Evolutionary conservation across 2,329 filamentous ascomycete genomes (phyloP), one percentile per base, ranked within the genome.

Genomic region (Monosporascus sp.): DNA sequence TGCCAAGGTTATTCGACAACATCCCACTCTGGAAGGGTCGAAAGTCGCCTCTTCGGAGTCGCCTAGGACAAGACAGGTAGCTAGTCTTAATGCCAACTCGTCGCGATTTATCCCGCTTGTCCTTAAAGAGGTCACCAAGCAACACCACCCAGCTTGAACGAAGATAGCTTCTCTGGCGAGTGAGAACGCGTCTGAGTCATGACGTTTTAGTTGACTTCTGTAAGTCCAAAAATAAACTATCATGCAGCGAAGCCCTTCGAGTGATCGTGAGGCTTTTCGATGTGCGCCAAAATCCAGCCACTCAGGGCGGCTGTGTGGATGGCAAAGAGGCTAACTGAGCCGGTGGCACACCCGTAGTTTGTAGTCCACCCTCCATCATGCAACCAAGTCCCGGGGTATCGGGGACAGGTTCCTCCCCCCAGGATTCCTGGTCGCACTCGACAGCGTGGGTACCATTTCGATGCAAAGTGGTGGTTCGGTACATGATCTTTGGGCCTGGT

Each of bases 381-480:
- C 56, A 60, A 41, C 35, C 49, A 31, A 52, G 31, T 27, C 54
- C 58, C 54, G 56, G 63, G 56, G 56, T 53, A 52, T 55, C 53
- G 31, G 19, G 40, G 52, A 58, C 48, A 52, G 52, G 57, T 54
- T 52, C 54, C 59, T 50, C 51, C 57, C 51, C 51, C 61, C 62
- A 57, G 65, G 63, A 49, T 64, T 48, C 19, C 48, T 58, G 54
- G 58, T 61, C 58, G 53, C 56, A 59, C 63, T 52, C 51, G 52
- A 51, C 56, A 56, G 48, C 51, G 54, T 55, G 56, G 54, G 58
- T 57, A 60, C 56, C 52, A 51, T 48, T 56, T 50, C 50, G 48
- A 60, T 60, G 57, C 57, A 58, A 14, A 24, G 11, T 31, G 7
- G n/a, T 46, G 7, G n/a, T 46, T 19, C 43, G 24, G 43, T 46